Conservation (phyloP, 2,329 filamentous ascomycete species). For the Pseudogymnoascus sp. region DNA sequence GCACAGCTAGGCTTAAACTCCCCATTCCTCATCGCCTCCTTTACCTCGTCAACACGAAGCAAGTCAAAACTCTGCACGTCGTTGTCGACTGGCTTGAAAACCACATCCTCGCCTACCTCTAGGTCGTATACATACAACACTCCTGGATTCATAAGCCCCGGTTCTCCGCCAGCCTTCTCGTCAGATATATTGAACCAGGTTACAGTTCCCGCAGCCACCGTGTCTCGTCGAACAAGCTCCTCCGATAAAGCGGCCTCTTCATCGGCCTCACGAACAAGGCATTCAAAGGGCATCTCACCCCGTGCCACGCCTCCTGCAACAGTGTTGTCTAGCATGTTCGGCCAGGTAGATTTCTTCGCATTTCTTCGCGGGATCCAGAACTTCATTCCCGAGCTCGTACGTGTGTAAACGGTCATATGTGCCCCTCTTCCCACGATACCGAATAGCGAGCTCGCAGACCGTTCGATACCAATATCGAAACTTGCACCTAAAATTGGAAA, state of each 20-base stretch:
- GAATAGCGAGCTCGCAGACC: constrained; percentile 56
- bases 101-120: constrained; percentile 49
- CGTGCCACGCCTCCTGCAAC: constrained; percentile 71
- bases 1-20: constrained; percentile 85
- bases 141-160: constrained; percentile 55
- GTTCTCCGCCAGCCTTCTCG: constrained; percentile 56
- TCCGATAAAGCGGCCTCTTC: constrained; percentile 67
- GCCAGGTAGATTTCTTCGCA: constrained; percentile 62
- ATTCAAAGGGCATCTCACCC: constrained; percentile 57
- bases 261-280: constrained; percentile 61
- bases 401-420: constrained; percentile 58
- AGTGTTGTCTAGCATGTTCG: constrained; percentile 69
- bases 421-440: constrained; percentile 59
- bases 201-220: constrained; percentile 50
- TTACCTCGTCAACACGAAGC: constrained; percentile 53
- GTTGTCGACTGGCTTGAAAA: constrained; percentile 63
- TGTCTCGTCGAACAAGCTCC: constrained; percentile 45
- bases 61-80: constrained; percentile 73
- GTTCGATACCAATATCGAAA: constrained; percentile 39
- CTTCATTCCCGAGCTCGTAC: constrained; percentile 40
- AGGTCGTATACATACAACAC: constrained; percentile 72
- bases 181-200: constrained; percentile 62
- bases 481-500: not conserved
- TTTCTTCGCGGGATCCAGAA: constrained; percentile 68
- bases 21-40: constrained; percentile 52